Evolutionary conservation across 2,329 filamentous ascomycete species (phyloP).

Genomic region (Colletotrichum kahawae): DNA sequence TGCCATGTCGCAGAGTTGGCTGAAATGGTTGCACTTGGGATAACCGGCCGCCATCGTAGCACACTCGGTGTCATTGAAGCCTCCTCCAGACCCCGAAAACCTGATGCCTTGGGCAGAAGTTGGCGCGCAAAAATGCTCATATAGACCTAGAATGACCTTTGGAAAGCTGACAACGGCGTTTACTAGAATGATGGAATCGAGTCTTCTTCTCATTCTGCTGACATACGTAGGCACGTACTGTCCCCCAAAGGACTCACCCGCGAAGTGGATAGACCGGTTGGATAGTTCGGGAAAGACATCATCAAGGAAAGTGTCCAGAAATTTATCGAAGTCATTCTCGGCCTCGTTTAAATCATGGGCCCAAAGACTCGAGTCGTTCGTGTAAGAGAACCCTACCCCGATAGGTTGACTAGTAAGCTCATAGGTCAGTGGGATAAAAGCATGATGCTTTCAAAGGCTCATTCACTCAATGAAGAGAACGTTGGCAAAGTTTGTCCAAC

Average conservation of each 20-base stretch:
- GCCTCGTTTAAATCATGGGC: conserved; percentile 17
- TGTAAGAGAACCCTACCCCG: conserved; percentile 24
- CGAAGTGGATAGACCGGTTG: conserved; percentile 19
- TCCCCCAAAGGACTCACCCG: conserved; percentile 26
- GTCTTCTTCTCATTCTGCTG: conserved; percentile 10
- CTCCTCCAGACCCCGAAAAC: not conserved
- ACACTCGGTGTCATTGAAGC: conserved; percentile 12
- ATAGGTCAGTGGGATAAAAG: not conserved
- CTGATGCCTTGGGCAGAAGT: not conserved
- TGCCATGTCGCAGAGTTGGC: not conserved
- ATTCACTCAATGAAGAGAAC: not conserved
- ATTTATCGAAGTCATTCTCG: conserved; percentile 23
- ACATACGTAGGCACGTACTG: conserved; percentile 25
- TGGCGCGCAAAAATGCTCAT: conserved; percentile 20
- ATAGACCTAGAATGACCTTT: conserved; percentile 2
- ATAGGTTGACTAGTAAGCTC: conserved; percentile 19
- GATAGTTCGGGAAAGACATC: conserved; percentile 22
- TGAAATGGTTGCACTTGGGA: not conserved
- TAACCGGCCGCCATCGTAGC: not conserved
- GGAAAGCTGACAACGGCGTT: conserved; percentile 21
- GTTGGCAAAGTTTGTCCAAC: not conserved
- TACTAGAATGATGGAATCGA: conserved; percentile 23
- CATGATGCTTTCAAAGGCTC: not conserved
- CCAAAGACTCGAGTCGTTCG: conserved; percentile 15
- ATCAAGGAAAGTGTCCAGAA: conserved; percentile 23